Evolutionary conservation across 805 yeast species (phyloP), one percentile per base, ranked within the genome.

Genomic region (Saturnispora sekii): DNA sequence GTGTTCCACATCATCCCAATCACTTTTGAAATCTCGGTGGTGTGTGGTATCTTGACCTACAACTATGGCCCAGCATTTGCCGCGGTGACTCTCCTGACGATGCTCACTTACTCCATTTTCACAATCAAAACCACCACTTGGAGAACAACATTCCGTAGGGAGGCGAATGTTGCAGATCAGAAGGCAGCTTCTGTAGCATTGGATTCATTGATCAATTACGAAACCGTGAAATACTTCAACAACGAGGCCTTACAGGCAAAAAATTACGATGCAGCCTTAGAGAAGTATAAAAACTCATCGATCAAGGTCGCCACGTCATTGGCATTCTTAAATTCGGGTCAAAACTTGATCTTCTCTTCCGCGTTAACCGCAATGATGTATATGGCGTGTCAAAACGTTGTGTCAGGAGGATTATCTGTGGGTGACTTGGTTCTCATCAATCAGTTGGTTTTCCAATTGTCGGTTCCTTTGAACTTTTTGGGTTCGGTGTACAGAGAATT

Each of bases 331-430:
- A 84, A 84, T 52, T 72, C 87, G 0, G 94, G 94, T 14, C 94
- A 84, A 60, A 84, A 81, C 58, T 54, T 83, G 45, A 84, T 84
- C 30, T 84, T 84, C 65, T 85, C 97, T 0, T 64, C 84, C 35
- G 97, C 98, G 1, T 68, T 93, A 51, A 93, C 98, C 1, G 84
- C 81, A 2, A 93, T 93, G 94, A 93, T 93, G 98, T 93, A 85
- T 62, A 81, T 93, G 95, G 97, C 96, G 12, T 86, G 96, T 56
- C 77, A 79, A 45, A 97, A 97, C 26, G 93, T 93, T n/a, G 79
- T 87, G 11, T 63, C 74, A 3, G 96, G 96, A 0, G 63, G 76
- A 0, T 67, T 93, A 45, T 82, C 94, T 1, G 97, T 93, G 16
- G 98, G 98, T 53, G 98, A 93, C 60, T 70, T 93, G 57, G 97